Evolutionary conservation across 345 rosid species (phyloP), one percentile per base, ranked within the genome.

Genomic region (Psidium friedrichsthalianum): DNA sequence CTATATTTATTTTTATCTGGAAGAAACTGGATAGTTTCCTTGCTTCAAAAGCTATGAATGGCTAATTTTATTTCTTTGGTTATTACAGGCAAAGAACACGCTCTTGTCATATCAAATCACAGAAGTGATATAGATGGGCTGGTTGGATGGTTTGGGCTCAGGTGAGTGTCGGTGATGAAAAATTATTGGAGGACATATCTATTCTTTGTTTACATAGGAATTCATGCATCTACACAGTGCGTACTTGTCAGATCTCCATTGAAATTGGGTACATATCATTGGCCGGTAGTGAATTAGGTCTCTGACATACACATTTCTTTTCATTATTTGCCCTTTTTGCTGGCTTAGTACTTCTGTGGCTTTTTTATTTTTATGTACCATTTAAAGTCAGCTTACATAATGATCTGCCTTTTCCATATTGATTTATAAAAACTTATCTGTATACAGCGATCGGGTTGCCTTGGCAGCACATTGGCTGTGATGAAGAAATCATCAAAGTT

Each of bases 111-210:
- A 54, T 89, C 92, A 90, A 97, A 97, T 89, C 99, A 97, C 90
- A 94, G 86, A 84, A 96, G 99, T 82, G 99, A 96, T 86, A 92
- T 97, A 82, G 99, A 96, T 86, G 95, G 99, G 99, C 96, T 97
- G 87, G 95, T 97, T 74, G 99, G 99, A 86, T 97, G 98, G 85
- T 93, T 84, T 86, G 93, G 89, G 98, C 99, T 91, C 95, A 97
- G 99, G 99, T 97, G 82, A 86, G 82, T 29, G 11, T 18, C 27
- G 1, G 61, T 18, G 8, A 54, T 82, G 59, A 69, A 36, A 36
- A 36, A 36, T 69, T 69, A 69, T 36, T 69, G 47, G 80, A 56
- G 59, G 59, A 69, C 47, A 69, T 69, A 36, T 69, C 47, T 36
- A 69, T 11, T 36, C 13, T 69, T 69, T 69, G 80, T 69, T 69